Evolutionary conservation across 805 yeast species (phyloP).

Genomic region (Candida schatavii): DNA sequence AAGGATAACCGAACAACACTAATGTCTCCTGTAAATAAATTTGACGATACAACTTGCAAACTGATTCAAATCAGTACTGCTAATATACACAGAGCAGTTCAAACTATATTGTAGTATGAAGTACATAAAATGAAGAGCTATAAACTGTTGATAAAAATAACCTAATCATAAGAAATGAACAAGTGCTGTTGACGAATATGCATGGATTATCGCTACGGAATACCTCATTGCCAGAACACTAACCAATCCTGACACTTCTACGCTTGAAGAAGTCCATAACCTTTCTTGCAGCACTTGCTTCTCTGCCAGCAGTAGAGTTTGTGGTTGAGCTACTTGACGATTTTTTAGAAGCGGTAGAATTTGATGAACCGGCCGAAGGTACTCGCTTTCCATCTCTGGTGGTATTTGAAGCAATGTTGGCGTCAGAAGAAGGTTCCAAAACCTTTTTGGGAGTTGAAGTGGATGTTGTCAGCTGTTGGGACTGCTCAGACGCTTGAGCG

Average conservation of each 20-base stretch:
- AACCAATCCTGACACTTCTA: constrained; percentile 40
- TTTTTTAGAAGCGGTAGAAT: constrained; percentile 15
- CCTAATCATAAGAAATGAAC: no score
- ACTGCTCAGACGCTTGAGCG: constrained; percentile 7
- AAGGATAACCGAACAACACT: background rate
- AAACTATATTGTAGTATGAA: no score
- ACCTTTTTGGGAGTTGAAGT: constrained; percentile 18
- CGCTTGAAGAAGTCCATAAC: constrained; percentile 79
- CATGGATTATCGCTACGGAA: background rate
- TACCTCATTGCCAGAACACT: no score
- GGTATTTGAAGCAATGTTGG: constrained; percentile 17
- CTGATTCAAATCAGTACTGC: no score
- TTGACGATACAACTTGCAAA: no score
- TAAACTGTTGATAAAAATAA: no score
- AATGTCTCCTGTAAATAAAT: constrained; percentile 1
- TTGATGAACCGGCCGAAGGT: constrained; percentile 28
- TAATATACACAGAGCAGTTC: no score
- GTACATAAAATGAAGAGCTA: no score
- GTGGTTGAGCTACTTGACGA: constrained; percentile 18
- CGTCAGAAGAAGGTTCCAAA: constrained; percentile 32
- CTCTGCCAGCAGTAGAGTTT: constrained; percentile 40
- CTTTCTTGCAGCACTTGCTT: constrained; percentile 71
- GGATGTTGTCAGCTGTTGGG: background rate
- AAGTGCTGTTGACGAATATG: background rate
- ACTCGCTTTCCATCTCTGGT: constrained; percentile 21